These are phyloP conservation scores for Saccharomycopsis sp. DNA, from an alignment of 805 yeast species.

Conservation along the genomic window DNA sequence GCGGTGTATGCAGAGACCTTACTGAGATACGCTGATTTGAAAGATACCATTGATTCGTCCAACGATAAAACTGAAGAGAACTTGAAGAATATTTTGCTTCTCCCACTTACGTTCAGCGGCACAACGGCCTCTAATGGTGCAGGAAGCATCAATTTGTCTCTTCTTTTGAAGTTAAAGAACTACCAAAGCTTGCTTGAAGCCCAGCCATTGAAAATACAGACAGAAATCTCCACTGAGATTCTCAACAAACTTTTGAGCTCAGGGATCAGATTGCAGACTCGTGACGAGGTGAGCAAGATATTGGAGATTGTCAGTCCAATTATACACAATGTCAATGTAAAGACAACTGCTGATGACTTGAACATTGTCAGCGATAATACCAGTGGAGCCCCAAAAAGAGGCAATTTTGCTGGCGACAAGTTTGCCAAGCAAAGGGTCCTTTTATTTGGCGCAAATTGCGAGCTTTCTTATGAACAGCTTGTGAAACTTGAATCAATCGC, in stretches of 20 bases:
- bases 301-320: slow-evolving; percentile 53
- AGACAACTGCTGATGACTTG: slow-evolving; percentile 22
- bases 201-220: slow-evolving; percentile 47
- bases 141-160: slow-evolving; percentile 15
- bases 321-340: slow-evolving; percentile 32
- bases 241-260: slow-evolving; percentile 46
- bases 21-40: slow-evolving; percentile 32
- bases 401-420: background rate
- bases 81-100: slow-evolving; percentile 40
- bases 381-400: slow-evolving; percentile 19
- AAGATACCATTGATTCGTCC: slow-evolving; percentile 23
- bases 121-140: slow-evolving; percentile 26
- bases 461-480: slow-evolving; percentile 33
- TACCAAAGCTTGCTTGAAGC: slow-evolving; percentile 49
- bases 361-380: slow-evolving; percentile 23
- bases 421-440: slow-evolving; percentile 12
- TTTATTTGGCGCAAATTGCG: slow-evolving; percentile 26
- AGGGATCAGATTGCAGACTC: slow-evolving; percentile 32
- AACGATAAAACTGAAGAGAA: slow-evolving; percentile 30
- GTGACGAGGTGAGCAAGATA: slow-evolving; percentile 50
- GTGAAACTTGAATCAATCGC: slow-evolving; percentile 56
- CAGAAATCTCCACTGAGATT: slow-evolving; percentile 52
- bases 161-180: slow-evolving; percentile 39
- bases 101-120: slow-evolving; percentile 38
- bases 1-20: slow-evolving; percentile 50